Base-by-base conservation (phyloP, 2,329 filamentous ascomycete genomes). In the Botryotinia calthae region DNA sequence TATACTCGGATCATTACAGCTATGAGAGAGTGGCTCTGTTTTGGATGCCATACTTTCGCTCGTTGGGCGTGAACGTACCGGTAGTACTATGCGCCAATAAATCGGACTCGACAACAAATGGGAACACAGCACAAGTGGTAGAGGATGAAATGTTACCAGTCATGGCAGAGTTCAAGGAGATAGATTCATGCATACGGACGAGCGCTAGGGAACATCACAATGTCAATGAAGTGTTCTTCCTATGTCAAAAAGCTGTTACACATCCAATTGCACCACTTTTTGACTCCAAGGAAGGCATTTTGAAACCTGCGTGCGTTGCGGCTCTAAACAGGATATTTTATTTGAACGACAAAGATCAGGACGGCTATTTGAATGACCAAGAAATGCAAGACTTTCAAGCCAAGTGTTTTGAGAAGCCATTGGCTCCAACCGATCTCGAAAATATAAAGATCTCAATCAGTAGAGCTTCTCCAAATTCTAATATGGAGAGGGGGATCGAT, bases 1-100 rank as follows among this genome's bases (percentile, higher is more conserved):
- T 99, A 71, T 99, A 99, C 82, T 95, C 95, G 77, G 96, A 99
- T 82, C 95, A 98, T 83, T 99, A 99, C 85, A 98, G 95, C 86
- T 99, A 98, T 84, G 96, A 99, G 82, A 88, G 96, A 54, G 95
- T 99, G 5, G 96, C 95, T 5, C 86, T 99, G 63, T 99, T 98
- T 83, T 99, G 96, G 96, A 92, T 99, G 88, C 96, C 96, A 18
- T 97, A 98, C 83, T 98, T 99, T 81, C 92, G 96, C 74, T 97
- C 95, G 6, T 88, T 99, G 56, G 96, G 96, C n/a, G 96, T 99
- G 81, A 99, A 99, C 81, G 94, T 99, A 34, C 96, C 96, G 0
- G 96, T 99, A 18, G 95, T 99, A 62, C 85, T 99, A 72, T 98
- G 96, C 80, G 94, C 96, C 80, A 98, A 98, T 85, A 99, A 99